A percentile compares a stretch with the other conserved stretches of the same genome.
Evolutionary conservation across 2,329 filamentous ascomycete genomes (phyloP).

Genomic region (Botrytis porri): DNA sequence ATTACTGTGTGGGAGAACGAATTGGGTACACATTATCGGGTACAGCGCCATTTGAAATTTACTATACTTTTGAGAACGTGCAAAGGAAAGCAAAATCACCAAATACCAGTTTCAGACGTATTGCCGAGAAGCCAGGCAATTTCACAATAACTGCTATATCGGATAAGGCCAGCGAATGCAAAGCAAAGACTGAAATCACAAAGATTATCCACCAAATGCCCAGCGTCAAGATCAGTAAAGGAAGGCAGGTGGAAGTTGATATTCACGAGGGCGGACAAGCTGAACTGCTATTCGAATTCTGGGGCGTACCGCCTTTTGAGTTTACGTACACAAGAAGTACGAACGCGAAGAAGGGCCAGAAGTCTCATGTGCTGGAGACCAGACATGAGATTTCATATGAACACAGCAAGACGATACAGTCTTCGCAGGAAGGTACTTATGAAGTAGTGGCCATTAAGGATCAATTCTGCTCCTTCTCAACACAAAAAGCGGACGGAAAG

Average conservation of each 20-base stretch:
- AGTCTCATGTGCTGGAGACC: slow-evolving; percentile 81
- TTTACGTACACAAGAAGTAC: slow-evolving; percentile 94
- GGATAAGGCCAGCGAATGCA: slow-evolving; percentile 86
- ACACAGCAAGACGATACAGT: slow-evolving; percentile 74
- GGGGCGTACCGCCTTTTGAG: slow-evolving; percentile 92
- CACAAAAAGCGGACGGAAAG: slow-evolving; percentile 55
- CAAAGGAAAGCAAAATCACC: slow-evolving; percentile 74
- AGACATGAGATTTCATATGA: slow-evolving; percentile 83
- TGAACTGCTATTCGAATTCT: slow-evolving; percentile 92
- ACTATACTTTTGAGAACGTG: slow-evolving; percentile 81
- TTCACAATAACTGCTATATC: slow-evolving; percentile 85
- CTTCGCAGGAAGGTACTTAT: slow-evolving; percentile 92
- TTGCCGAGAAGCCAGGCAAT: slow-evolving; percentile 85
- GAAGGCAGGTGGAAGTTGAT: slow-evolving; percentile 75
- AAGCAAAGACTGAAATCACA: slow-evolving; percentile 70
- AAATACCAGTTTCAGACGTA: slow-evolving; percentile 83
- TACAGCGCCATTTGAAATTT: slow-evolving; percentile 86
- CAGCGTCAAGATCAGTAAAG: slow-evolving; percentile 84
- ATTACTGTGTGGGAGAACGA: slow-evolving; percentile 95
- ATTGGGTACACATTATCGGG: slow-evolving; percentile 90
- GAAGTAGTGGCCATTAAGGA: slow-evolving; percentile 97
- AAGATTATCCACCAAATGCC: slow-evolving; percentile 91
- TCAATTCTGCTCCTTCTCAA: slow-evolving; percentile 84
- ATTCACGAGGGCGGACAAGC: slow-evolving; percentile 96
- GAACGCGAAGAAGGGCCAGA: slow-evolving; percentile 75